Base-by-base conservation (phyloP, 1,139 yeast genomes). In the Protomyces arabidopsidicola region DNA sequence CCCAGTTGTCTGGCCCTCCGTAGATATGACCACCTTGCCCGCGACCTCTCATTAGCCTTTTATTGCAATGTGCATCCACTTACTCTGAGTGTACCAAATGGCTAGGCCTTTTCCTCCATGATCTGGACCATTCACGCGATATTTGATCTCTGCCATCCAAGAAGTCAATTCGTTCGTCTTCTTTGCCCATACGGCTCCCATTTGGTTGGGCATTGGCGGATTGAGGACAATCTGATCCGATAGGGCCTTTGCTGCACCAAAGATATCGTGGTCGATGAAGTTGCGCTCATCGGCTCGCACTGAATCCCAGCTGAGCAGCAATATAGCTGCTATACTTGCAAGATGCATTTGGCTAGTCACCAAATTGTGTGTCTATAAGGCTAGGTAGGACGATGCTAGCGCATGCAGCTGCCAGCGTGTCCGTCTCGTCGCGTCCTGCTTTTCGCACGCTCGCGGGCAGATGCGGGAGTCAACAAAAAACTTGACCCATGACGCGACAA, bases 1-100 rank as follows among this genome's bases (percentile, higher is more conserved):
- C 78, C 78, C 78, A 76, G 16, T 66, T 58, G 57, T 76, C 78
- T 27, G 69, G 61, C 2, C 74, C 70, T 9, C 79, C 79, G 66
- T 73, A 73, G 9, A 75, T 72, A 1, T 75, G 73, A 2, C 79
- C 79, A 1, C 55, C 63, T 34, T 66, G 24, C 9, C 67, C 67
- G 16, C 61, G 56, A 24, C 51, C 66, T 62, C 45, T 2, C 18
- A 38, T n/a, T 31, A 31, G 50, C 18, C 31, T 3, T n/a, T 39
- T 8, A 54, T 12, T 3, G 6, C 12, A 18, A 54, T 12, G 10
- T 18, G 35, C 12, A 31, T 8, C 14, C 4, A 18, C 12, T 69
- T 70, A 51, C 70, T 66, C 14, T 70, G 66, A 5, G 75, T 69
- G 66, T 73, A 74, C 77, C 78, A 76, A 34, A 76, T 59, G 1